A percentile compares a stretch with the other conserved stretches of the same genome.
phyloP scores from a whole-genome alignment of 345 rosid genomes.

The Limnanthes douglasii region DNA sequence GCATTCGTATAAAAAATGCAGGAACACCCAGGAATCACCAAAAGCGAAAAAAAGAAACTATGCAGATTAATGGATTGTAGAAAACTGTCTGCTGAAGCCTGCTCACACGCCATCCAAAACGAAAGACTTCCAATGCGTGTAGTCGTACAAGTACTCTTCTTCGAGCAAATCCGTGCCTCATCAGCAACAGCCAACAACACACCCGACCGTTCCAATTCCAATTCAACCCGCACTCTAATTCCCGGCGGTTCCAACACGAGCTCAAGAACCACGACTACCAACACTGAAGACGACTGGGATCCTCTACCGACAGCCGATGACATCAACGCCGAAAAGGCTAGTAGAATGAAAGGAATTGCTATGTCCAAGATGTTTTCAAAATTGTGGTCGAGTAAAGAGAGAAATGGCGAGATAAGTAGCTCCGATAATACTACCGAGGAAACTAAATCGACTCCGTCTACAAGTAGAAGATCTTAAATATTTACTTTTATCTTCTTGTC shows the following conservation, averaged over 20 bases:
- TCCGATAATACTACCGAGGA: constrained; percentile 69
- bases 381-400: constrained; percentile 55
- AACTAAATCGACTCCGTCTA: constrained; percentile 58
- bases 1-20: constrained; percentile 5
- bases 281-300: constrained; percentile 90
- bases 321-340: constrained; percentile 28
- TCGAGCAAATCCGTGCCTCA: constrained; percentile 61
- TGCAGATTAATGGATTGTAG: constrained; percentile 77
- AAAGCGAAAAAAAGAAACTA: constrained; percentile 61
- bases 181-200: constrained; percentile 38
- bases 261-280: constrained; percentile 64
- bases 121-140: constrained; percentile 76
- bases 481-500: no score
- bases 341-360: constrained; percentile 44
- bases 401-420: constrained; percentile 51
- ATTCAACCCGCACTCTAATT: constrained; percentile 48
- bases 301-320: constrained; percentile 38
- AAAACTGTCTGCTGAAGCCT: constrained; percentile 63
- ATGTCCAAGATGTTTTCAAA: constrained; percentile 44
- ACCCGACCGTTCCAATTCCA: constrained; percentile 43
- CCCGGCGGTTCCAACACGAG: constrained; percentile 68
- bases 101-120: constrained; percentile 76
- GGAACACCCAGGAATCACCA: constrained; percentile 51
- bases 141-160: constrained; percentile 88
- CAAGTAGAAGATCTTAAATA: constrained; percentile 28